Percentiles rank a stretch among this genome's conserved stretches.
Conservation (phyloP, 225 moss, liverwort and hornwort species). For the Marchantia polymorpha region DNA sequence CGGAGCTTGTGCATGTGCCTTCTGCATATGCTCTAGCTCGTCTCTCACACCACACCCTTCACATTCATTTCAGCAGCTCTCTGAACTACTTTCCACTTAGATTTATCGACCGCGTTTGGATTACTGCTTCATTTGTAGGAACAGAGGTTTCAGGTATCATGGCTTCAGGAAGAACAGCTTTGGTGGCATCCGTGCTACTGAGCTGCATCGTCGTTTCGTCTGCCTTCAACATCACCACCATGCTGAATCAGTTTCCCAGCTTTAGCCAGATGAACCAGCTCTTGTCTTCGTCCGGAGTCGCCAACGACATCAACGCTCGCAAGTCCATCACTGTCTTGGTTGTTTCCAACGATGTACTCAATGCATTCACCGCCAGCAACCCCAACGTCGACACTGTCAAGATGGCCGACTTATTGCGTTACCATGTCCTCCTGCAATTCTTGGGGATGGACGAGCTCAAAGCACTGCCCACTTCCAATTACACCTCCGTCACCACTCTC, state of each 20-base stretch:
- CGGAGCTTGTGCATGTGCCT: background rate
- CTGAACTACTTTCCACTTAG: background rate
- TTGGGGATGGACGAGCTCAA: background rate
- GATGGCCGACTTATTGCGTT: constrained; percentile 27
- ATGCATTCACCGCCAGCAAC: background rate
- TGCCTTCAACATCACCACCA: constrained; percentile 23
- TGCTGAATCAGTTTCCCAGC: constrained; percentile 13
- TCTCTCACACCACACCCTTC: background rate
- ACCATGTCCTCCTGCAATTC: constrained; percentile 29
- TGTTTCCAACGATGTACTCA: background rate
- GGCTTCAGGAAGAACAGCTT: background rate
- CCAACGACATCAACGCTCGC: constrained; percentile 20
- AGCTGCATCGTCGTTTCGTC: background rate
- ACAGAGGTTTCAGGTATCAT: background rate
- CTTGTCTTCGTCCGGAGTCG: constrained; percentile 25
- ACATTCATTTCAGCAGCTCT: background rate
- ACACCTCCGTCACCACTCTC: constrained; percentile 29
- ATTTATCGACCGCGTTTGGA: background rate
- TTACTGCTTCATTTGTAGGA: background rate
- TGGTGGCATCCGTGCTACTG: background rate
- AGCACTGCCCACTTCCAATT: background rate
- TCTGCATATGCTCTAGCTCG: constrained; percentile 1
- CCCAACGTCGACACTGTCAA: background rate
- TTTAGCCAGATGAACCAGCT: constrained; percentile 28
- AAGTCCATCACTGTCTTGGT: constrained; percentile 27